Base-by-base conservation (phyloP, 257 asterid genomes). In the Scutellaria galericulata region DNA sequence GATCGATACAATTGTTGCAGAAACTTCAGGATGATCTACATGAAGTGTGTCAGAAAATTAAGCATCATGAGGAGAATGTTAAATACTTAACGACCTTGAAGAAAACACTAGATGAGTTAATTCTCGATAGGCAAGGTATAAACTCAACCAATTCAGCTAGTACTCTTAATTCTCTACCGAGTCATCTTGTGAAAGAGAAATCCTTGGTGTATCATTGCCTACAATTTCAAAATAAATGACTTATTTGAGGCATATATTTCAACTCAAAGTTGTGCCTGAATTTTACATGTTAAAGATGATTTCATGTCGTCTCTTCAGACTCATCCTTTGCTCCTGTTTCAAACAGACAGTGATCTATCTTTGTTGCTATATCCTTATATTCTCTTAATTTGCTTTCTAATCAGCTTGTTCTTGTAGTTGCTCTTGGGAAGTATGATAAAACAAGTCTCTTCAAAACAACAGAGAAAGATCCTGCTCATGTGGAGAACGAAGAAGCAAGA, bases 21-120 rank as follows among this genome's bases (percentile, higher is more conserved):
- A 79, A 86, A 78, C 80, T 83, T 79, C 79, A 86, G 80, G 92
- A 91, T 51, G 90, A 86, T 11, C n/a, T 91, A n/a, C 80, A 73
- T n/a, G 85, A 78, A 78, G 41, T 74, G 60, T 95, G 91, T 78
- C 82, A 66, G 50, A 77, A 78, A 66, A 75, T 93, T 61, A 93
- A 87, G 80, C 92, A 88, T 55, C 80, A 87, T 13, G 97, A 90
- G 64, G 90, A 77, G 14, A 87, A 80, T 76, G 37, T 86, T 79
- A 79, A 75, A 56, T 85, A 86, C 76, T 81, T 93, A 11, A 82
- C 78, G 77, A 65, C 73, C 42, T 80, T 71, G 68, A 82, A 62
- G 67, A 83, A 60, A 78, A 77, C 50, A 27, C 72, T 85, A 78
- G 95, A 87, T 68, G 87, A 81, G 61, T 80, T 85, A 60, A 74